Conservation (phyloP, 2,329 filamentous ascomycete genomes). For the Lachnellula arida region DNA sequence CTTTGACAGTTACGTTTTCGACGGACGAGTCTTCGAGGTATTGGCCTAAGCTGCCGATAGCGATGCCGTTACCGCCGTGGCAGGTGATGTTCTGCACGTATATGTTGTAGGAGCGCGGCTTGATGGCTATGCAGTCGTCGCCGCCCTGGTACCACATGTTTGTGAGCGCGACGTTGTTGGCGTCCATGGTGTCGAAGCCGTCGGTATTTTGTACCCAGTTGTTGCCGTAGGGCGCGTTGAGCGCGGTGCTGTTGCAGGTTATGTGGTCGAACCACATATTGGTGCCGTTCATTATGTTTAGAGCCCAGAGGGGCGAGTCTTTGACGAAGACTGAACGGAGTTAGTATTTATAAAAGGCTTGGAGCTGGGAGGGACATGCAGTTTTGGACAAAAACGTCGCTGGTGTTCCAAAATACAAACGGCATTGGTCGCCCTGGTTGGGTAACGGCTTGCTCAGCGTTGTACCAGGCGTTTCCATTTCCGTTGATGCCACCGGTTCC, state of each 20-base stretch:
- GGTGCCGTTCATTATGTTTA: conserved; percentile 55
- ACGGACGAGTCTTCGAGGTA: conserved; percentile 51
- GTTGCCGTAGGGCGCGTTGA: conserved; percentile 43
- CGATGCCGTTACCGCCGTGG: conserved; percentile 50
- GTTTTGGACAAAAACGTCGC: conserved; percentile 48
- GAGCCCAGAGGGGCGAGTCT: conserved; percentile 47
- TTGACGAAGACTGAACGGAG: conserved; percentile 38
- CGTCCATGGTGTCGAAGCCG: conserved; percentile 54
- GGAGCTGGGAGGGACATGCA: conserved; percentile 26
- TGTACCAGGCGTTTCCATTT: conserved; percentile 52
- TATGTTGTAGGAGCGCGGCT: conserved; percentile 50
- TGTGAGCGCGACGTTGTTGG: conserved; percentile 42
- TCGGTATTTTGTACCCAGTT: conserved; percentile 53
- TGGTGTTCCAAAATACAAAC: conserved; percentile 54
- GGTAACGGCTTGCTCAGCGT: conserved; percentile 41
- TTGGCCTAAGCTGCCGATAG: conserved; percentile 51
- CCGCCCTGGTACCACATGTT: conserved; percentile 52
- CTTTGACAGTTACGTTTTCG: conserved; percentile 43
- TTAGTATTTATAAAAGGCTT: not conserved
- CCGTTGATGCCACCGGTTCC: conserved; percentile 50
- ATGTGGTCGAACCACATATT: conserved; percentile 49
- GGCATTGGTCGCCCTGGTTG: conserved; percentile 51
- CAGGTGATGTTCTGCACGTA: conserved; percentile 45
- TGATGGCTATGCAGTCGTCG: conserved; percentile 54
- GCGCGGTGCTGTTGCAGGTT: conserved; percentile 45